phyloP scores from a whole-genome alignment of 2,329 filamentous ascomycete genomes.

The Neophaeococcomyces aloes region DNA sequence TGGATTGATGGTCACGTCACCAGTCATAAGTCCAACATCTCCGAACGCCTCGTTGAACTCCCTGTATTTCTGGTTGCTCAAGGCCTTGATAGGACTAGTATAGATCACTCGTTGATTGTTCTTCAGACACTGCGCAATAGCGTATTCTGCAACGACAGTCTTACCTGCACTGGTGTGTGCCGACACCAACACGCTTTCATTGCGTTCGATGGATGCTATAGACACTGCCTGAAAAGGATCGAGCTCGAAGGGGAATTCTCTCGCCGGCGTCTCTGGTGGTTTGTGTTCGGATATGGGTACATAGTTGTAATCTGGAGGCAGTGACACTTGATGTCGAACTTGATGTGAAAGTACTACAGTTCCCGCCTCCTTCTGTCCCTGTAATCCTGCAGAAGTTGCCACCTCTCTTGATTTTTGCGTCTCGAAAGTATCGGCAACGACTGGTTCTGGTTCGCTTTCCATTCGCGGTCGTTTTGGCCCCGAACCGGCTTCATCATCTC shows the following conservation, averaged over 20 bases:
- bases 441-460: constrained; percentile 59
- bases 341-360: constrained; percentile 86
- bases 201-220: constrained; percentile 86
- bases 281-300: constrained; percentile 92
- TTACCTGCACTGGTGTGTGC: constrained; percentile 97
- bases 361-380: constrained; percentile 51
- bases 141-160: constrained; percentile 96
- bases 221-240: constrained; percentile 96
- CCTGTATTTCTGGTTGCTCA: constrained; percentile 97
- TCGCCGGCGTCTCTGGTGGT: constrained; percentile 73
- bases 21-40: constrained; percentile 95
- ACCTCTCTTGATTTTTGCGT: constrained; percentile 90
- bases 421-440: constrained; percentile 88
- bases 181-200: constrained; percentile 92
- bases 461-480: constrained; percentile 39
- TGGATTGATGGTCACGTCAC: constrained; percentile 97
- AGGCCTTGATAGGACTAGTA: constrained; percentile 95
- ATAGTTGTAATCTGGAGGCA: constrained; percentile 90
- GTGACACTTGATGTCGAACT: constrained; percentile 92
- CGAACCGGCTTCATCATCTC: constrained; percentile 28
- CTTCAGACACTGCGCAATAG: constrained; percentile 92
- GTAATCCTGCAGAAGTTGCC: constrained; percentile 62
- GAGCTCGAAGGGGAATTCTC: constrained; percentile 76
- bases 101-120: constrained; percentile 98
- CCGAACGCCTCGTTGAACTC: constrained; percentile 94